Evolutionary conservation across 345 rosid species (phyloP), one percentile per base, ranked within the genome.

Genomic region (Arabidopsis arenosa): DNA sequence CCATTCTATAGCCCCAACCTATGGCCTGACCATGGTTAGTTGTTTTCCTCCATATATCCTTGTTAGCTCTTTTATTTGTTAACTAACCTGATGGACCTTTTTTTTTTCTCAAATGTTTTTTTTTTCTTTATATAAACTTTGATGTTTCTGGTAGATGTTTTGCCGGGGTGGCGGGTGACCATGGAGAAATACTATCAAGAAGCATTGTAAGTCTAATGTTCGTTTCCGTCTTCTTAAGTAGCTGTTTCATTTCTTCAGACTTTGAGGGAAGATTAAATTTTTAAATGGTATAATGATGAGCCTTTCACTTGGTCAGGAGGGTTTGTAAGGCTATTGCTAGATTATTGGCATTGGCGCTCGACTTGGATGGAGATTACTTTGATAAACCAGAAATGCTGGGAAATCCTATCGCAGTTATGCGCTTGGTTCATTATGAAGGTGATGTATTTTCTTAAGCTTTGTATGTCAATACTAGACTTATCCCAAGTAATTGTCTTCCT

Each of bases 1-100:
- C 91, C 92, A 14, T 93, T 93, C 75, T 86, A 82, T 53, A 89
- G 97, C 14, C 91, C 90, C 2, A 93, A 90, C 79, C 73, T 84
- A 17, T 90, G 98, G 98, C 98, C 97, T 28, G 45, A 70, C 2
- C 61, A 75, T 37, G 95, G 98, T 90, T 68, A 63, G 69, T 15
- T 37, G 17, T 18, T 4, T 9, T 52, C 1, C 2, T n/a, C 7
- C 4, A 23, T 15, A 47, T 63, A 26, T 9, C 7, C 6, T 48
- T 36, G 59, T 10, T 32, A 6, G 33, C 11, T 51, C 48, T 30
- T 39, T 69, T 44, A 7, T 58, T 77, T 82, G 13, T 15, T 18
- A 17, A 7, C 9, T 3, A 17, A 30, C n/a, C n/a, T n/a, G n/a
- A 60, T 18, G 11, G n/a, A n/a, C n/a, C n/a, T 4, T 6, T n/a